Percentiles rank a stretch among this genome's conserved stretches.
Conservation (phyloP, 768 basidiomycete species). For the Lyophyllum shimeji region DNA sequence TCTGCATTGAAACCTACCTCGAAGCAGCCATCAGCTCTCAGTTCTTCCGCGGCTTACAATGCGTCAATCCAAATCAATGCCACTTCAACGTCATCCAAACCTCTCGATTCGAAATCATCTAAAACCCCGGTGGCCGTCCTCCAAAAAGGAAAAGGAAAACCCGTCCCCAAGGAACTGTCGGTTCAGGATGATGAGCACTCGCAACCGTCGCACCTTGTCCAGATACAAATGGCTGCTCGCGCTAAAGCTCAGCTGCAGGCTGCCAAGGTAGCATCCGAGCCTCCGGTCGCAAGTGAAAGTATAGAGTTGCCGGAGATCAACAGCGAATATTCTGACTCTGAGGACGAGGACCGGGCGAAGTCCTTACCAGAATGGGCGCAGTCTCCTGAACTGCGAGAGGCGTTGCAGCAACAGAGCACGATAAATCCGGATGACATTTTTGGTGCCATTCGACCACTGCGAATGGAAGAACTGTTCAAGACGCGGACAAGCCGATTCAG, state of each 20-base stretch:
- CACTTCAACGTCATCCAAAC: conserved; percentile 28
- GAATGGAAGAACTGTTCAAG: conserved; percentile 94
- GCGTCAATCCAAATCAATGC: conserved; percentile 29
- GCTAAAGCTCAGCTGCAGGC: conserved; percentile 68
- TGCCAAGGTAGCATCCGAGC: conserved; percentile 42
- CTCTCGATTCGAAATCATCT: conserved; percentile 34
- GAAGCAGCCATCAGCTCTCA: conserved; percentile 36
- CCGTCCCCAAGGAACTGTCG: conserved; percentile 25
- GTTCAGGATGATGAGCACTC: conserved; percentile 48
- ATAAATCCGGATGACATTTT: conserved; percentile 92
- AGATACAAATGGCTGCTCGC: conserved; percentile 71
- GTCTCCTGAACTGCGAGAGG: conserved; percentile 80
- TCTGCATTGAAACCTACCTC: conserved; percentile 45
- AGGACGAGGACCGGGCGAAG: conserved; percentile 77
- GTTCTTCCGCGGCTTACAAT: conserved; percentile 40
- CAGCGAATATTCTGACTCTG: conserved; percentile 96
- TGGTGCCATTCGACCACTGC: conserved; percentile 80
- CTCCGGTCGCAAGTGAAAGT: conserved; percentile 65
- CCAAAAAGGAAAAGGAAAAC: conserved; percentile 52
- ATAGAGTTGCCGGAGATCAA: conserved; percentile 95
- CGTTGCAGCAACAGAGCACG: conserved; percentile 79
- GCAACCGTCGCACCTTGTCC: conserved; percentile 63
- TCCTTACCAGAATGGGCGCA: conserved; percentile 91
- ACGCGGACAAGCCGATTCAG: conserved; percentile 77
- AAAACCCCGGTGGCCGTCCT: conserved; percentile 19